Conservation (phyloP, 768 basidiomycete species). For the Russula virescens region DNA sequence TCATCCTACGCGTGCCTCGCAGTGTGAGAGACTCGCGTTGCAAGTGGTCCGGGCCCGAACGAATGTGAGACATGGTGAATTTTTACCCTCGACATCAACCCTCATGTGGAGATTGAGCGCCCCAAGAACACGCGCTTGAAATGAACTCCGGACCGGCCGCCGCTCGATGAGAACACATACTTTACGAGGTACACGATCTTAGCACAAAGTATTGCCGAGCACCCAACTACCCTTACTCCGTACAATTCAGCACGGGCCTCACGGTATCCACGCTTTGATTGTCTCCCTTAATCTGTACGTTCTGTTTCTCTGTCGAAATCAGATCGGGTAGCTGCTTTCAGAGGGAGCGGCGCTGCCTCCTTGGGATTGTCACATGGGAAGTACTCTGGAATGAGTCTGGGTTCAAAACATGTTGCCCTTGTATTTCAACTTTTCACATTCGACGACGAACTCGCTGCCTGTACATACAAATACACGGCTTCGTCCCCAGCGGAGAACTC, state of each 20-base stretch:
- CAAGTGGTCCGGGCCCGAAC: no score
- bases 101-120: no score
- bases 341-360: background rate
- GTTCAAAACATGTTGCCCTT: background rate
- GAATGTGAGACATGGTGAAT: no score
- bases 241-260: background rate
- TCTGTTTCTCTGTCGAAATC: background rate
- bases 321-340: background rate
- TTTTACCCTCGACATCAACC: no score
- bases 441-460: background rate
- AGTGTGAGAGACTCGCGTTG: no score
- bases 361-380: constrained; percentile 9
- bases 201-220: background rate
- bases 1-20: no score
- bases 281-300: background rate
- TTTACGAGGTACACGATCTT: no score
- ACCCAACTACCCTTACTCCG: background rate
- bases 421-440: constrained; percentile 1
- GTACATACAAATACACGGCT: constrained; percentile 56
- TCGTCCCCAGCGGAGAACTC: constrained; percentile 65
- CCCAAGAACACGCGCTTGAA: no score
- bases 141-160: background rate
- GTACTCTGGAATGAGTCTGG: constrained; percentile 15
- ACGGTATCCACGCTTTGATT: background rate
- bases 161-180: background rate